phyloP scores from a whole-genome alignment of 371 early-diverging fungal species.

The Mucor velutinosus region DNA sequence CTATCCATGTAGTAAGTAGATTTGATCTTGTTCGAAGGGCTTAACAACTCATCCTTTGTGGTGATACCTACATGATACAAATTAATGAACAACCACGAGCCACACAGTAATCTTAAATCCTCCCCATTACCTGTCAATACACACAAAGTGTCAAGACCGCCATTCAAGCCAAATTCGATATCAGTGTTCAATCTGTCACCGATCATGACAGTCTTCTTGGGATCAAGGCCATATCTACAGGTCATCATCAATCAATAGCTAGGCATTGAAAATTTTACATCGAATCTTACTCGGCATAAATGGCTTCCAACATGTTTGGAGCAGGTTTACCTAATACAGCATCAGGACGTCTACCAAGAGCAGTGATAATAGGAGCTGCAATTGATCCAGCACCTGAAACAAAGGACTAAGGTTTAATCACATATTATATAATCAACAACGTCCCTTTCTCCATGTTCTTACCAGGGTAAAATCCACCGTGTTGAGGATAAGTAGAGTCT shows the following conservation, averaged over 20 bases:
- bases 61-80: constrained; percentile 44
- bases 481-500: constrained; percentile 89
- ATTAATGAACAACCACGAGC: background rate
- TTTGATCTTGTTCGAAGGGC: constrained; percentile 48
- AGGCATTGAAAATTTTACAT: background rate
- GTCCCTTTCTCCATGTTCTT: constrained; percentile 4
- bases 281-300: constrained; percentile 65
- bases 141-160: constrained; percentile 86
- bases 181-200: constrained; percentile 97
- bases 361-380: constrained; percentile 70
- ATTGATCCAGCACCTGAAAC: constrained; percentile 82
- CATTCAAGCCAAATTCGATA: constrained; percentile 89
- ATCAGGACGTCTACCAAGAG: constrained; percentile 75
- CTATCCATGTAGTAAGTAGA: constrained; percentile 61
- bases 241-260: background rate
- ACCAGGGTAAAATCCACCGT: constrained; percentile 78
- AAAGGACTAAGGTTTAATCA: background rate
- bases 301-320: constrained; percentile 88
- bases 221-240: constrained; percentile 74
- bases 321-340: constrained; percentile 93
- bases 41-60: constrained; percentile 49
- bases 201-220: constrained; percentile 89
- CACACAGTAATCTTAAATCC: background rate
- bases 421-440: background rate
- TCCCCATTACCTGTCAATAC: constrained; percentile 81